Percentiles rank a stretch among this genome's conserved stretches.
phyloP scores from a whole-genome alignment of 1,284 basidiomycete species.

The Ceratobasidium theobromae region DNA sequence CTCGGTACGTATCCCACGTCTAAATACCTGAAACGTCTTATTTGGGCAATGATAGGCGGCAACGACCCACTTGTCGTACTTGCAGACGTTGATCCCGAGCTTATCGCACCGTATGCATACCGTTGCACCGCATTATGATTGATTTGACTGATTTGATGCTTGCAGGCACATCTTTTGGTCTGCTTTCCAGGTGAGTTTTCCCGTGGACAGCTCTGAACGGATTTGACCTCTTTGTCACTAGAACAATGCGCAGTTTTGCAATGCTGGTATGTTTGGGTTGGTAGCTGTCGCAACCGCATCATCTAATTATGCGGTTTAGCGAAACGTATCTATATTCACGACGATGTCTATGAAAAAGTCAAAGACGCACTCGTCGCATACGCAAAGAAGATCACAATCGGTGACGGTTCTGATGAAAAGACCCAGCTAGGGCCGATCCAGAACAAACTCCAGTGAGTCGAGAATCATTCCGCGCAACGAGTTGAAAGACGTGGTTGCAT shows the following conservation, averaged over 20 bases:
- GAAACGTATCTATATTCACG: constrained; percentile 24
- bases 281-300: neutral
- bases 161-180: constrained; percentile 27
- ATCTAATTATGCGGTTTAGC: neutral
- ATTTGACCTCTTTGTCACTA: neutral
- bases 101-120: constrained; percentile 16
- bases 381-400: constrained; percentile 5
- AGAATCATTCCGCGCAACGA: neutral
- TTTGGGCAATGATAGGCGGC: constrained; percentile 11
- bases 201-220: no score
- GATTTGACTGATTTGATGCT: neutral
- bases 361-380: constrained; percentile 18
- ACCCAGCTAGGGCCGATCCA: constrained; percentile 24
- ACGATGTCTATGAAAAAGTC: constrained; percentile 15
- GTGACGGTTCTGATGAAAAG: constrained; percentile 17
- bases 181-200: constrained; percentile 16
- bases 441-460: constrained; percentile 9
- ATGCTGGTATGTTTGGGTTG: constrained; percentile 15
- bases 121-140: neutral
- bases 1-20: neutral
- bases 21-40: neutral
- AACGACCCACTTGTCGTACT: constrained; percentile 27
- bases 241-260: constrained; percentile 30
- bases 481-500: neutral
- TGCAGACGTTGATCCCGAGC: constrained; percentile 15